Evolutionary conservation across 2,329 filamentous ascomycete species (phyloP), one percentile per base, ranked within the genome.

Genomic region (Aspergillus latus): DNA sequence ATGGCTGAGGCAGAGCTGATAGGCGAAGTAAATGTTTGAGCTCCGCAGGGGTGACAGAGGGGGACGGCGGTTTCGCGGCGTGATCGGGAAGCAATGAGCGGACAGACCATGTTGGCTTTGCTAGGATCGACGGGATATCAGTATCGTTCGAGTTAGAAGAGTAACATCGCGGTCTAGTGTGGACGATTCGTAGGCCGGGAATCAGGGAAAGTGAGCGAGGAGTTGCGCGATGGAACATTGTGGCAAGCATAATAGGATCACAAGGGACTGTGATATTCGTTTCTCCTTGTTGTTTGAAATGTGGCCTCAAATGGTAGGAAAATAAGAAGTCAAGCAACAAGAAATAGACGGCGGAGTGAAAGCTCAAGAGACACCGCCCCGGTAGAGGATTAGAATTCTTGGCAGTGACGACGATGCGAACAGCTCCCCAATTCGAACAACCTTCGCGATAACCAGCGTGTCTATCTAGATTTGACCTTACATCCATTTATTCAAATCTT

Each of bases 1-100:
- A 75, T 0, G 93, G 92, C 1, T 82, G 81, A 0, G 93, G 92
- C 0, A 99, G 86, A 11, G 93, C 92, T 3, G 92, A 96, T 39
- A 97, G 86, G 15, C 90, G 89, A 36, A 97, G 86, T 8, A 97
- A 85, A 72, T 97, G 93, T 64, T 84, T 85, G 0, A 97, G 82
- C 71, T 91, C 86, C 44, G 84, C 70, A 0, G 85, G 77, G 0
- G 88, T 86, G 59, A 95, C 78, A 68, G 65, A 68, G 52, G 61
- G 65, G 3, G 58, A 65, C 15, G 44, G 71, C 36, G 36, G 61
- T 44, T 53, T 71, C 54, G 52, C 71, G 46, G 50, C 66, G n/a
- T 72, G 55, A 54, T 68, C 66, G 9, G 88, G 84, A 0, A 94
- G 79, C 4, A 96, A 84, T 7, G 88, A 87, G 34, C 84, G 79